Conservation (phyloP, 441 rosid species). For the Eruca vesicaria region DNA sequence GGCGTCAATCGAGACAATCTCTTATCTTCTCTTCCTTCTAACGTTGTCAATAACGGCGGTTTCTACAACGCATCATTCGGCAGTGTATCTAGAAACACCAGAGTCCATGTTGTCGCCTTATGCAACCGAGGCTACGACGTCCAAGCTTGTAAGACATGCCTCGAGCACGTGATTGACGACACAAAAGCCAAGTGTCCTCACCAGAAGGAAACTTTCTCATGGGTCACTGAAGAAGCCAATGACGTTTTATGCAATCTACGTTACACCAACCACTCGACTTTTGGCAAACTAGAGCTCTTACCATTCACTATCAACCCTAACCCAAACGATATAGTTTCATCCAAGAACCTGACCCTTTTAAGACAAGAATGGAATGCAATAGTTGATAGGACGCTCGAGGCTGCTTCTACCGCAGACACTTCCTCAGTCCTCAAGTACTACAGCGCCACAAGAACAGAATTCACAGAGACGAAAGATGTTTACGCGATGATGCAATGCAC, state of each 20-base stretch:
- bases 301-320: not conserved
- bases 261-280: slow-evolving; percentile 11
- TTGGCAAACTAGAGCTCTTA: slow-evolving; percentile 23
- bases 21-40: slow-evolving; percentile 28
- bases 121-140: slow-evolving; percentile 23
- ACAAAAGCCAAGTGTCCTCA: slow-evolving; percentile 14
- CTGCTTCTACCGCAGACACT: slow-evolving; percentile 21
- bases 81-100: not conserved
- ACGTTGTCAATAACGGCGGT: slow-evolving; percentile 17
- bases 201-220: slow-evolving; percentile 26
- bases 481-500: slow-evolving; percentile 37
- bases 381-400: slow-evolving; percentile 16
- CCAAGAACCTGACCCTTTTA: slow-evolving; percentile 18
- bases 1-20: slow-evolving; percentile 1
- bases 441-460: slow-evolving; percentile 26
- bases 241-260: slow-evolving; percentile 27
- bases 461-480: slow-evolving; percentile 2
- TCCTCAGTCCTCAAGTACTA: slow-evolving; percentile 32
- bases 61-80: slow-evolving; percentile 33
- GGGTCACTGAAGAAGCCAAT: slow-evolving; percentile 1
- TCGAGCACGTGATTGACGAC: not conserved
- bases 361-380: slow-evolving; percentile 16
- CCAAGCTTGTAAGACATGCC: slow-evolving; percentile 5
- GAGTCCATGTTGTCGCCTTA: slow-evolving; percentile 30
- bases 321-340: not conserved